Conservation (phyloP, 202 grass and related monocot genomes). For the Schoenoplectus tabernaemontani region DNA sequence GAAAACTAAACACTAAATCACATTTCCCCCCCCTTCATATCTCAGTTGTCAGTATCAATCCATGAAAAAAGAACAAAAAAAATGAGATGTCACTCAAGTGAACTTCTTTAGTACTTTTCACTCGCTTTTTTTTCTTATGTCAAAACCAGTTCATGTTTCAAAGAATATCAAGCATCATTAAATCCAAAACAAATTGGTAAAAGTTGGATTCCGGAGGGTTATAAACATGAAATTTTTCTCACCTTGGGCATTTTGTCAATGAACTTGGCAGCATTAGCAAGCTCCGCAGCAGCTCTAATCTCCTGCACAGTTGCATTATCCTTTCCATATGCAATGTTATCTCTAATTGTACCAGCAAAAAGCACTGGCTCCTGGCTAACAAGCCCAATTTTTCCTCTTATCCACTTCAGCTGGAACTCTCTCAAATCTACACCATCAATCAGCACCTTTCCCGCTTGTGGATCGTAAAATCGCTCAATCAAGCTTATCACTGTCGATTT, state of each 20-base stretch:
- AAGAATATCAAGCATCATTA: slow-evolving; percentile 7
- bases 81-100: too few relatives aligned
- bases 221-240: slow-evolving; percentile 15
- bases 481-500: slow-evolving; percentile 89
- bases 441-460: slow-evolving; percentile 60
- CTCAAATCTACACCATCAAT: slow-evolving; percentile 72
- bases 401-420: slow-evolving; percentile 81
- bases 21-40: too few relatives aligned
- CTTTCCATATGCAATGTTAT: slow-evolving; percentile 86
- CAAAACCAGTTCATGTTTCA: background rate
- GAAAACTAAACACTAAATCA: background rate
- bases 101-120: background rate
- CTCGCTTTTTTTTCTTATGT: background rate
- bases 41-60: too few relatives aligned
- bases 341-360: slow-evolving; percentile 65
- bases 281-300: slow-evolving; percentile 76
- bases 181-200: background rate
- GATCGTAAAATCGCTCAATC: slow-evolving; percentile 87
- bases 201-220: background rate
- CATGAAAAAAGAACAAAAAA: too few relatives aligned
- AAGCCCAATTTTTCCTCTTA: slow-evolving; percentile 88
- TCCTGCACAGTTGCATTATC: slow-evolving; percentile 56
- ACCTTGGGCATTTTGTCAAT: slow-evolving; percentile 98
- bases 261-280: slow-evolving; percentile 94
- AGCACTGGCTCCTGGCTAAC: slow-evolving; percentile 86